Evolutionary conservation across 2,329 filamentous ascomycete genomes (phyloP).

Genomic region (Teratosphaeriaceae sp.): DNA sequence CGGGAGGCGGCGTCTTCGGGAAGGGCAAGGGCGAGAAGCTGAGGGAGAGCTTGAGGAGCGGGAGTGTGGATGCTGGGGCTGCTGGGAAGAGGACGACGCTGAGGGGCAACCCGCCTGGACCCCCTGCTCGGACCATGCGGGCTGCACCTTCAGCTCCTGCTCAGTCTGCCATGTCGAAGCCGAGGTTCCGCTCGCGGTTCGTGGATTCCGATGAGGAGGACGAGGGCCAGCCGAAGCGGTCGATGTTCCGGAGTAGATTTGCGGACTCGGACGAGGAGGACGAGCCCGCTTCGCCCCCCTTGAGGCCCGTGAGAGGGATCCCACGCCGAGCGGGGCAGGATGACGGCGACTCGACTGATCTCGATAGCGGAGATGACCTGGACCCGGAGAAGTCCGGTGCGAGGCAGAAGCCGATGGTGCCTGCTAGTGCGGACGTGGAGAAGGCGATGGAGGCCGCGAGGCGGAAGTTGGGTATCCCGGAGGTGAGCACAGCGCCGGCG

Average conservation of each 20-base stretch:
- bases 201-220: conserved; percentile 60
- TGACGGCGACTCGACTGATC: conserved; percentile 51
- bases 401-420: conserved; percentile 24
- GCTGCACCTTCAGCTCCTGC: conserved; percentile 1
- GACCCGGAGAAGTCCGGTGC: too few species aligned
- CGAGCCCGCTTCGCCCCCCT: conserved; percentile 33
- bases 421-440: conserved; percentile 30
- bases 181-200: conserved; percentile 50
- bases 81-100: conserved; percentile 13
- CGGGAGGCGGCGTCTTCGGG: conserved; percentile 45
- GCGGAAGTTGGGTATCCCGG: conserved; percentile 26
- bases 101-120: conserved; percentile 10
- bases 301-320: conserved; percentile 54
- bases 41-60: conserved; percentile 21
- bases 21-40: conserved; percentile 20
- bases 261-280: conserved; percentile 47
- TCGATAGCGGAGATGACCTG: conserved; percentile 42
- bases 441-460: conserved; percentile 30
- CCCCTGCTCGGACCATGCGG: background rate
- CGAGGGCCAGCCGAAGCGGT: conserved; percentile 23
- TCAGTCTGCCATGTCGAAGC: conserved; percentile 6
- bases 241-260: conserved; percentile 42
- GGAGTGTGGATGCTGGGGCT: conserved; percentile 16
- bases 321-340: conserved; percentile 48
- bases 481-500: conserved; percentile 11